Percentiles rank a stretch among this genome's conserved stretches.
Evolutionary conservation across 1,139 yeast species (phyloP).

Genomic region (Lodderomyces pseudojiufengensis): DNA sequence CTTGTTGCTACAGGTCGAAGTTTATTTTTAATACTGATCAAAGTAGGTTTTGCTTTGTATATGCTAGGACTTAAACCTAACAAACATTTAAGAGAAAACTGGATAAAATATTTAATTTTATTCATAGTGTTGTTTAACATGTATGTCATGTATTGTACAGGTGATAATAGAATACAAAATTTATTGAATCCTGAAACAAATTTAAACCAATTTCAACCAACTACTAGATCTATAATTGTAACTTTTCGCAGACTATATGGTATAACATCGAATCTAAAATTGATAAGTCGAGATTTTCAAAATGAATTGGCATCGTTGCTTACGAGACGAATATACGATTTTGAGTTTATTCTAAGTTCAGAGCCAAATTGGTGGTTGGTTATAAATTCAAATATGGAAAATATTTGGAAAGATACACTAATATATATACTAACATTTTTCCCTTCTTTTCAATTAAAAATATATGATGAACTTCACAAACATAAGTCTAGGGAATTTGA

Average conservation of each 20-base stretch:
- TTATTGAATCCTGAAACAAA: slow-evolving; percentile 1
- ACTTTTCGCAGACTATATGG: background rate
- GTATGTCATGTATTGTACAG: slow-evolving; percentile 11
- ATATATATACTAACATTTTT: slow-evolving; percentile 19
- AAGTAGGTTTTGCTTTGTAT: slow-evolving; percentile 8
- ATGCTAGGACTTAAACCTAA: slow-evolving; percentile 11
- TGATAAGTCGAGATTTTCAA: slow-evolving; percentile 4
- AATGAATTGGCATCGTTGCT: slow-evolving; percentile 17
- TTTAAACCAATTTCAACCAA: background rate
- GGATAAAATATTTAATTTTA: slow-evolving; percentile 11
- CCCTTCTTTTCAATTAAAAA: slow-evolving; percentile 18
- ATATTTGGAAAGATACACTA: slow-evolving; percentile 21
- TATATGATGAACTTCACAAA: slow-evolving; percentile 15
- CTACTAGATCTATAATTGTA: background rate
- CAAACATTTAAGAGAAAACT: slow-evolving; percentile 11
- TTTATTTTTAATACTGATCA: slow-evolving; percentile 8
- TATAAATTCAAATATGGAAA: slow-evolving; percentile 11
- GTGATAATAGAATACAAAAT: slow-evolving; percentile 9
- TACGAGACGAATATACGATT: slow-evolving; percentile 24
- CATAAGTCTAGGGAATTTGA: slow-evolving; percentile 21
- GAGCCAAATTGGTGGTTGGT: slow-evolving; percentile 10
- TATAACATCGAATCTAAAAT: background rate
- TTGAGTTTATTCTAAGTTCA: slow-evolving; percentile 17
- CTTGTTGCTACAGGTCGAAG: slow-evolving; percentile 10
- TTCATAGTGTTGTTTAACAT: slow-evolving; percentile 8